Conservation (phyloP, 2,329 filamentous ascomycete species). For the Calycina herbarum region DNA sequence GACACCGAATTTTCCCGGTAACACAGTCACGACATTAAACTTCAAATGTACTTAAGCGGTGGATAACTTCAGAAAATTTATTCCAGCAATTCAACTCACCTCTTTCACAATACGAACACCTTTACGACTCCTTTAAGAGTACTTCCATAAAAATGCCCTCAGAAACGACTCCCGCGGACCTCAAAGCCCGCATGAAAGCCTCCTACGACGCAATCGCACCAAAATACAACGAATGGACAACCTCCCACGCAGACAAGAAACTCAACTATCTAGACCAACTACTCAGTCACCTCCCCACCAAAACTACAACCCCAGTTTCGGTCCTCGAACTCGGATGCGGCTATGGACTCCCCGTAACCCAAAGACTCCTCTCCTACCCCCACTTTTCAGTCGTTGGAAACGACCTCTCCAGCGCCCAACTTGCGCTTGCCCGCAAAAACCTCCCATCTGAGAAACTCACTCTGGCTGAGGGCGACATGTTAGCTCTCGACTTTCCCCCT, state of each 20-base stretch:
- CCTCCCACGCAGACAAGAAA: background rate
- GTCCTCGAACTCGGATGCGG: background rate
- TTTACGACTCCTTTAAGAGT: too few relatives aligned
- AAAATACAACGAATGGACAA: constrained; percentile 1
- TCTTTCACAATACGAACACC: too few relatives aligned
- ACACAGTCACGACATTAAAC: too few relatives aligned
- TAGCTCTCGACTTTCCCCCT: background rate
- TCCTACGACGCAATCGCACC: background rate
- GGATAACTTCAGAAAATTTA: too few relatives aligned
- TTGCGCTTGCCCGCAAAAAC: background rate
- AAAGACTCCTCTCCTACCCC: background rate
- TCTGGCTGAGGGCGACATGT: background rate
- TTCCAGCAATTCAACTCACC: too few relatives aligned
- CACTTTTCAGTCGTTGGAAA: background rate
- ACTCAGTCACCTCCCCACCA: background rate
- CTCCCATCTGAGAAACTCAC: background rate
- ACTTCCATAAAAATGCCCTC: background rate
- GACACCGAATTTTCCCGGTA: too few relatives aligned
- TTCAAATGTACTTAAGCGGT: too few relatives aligned
- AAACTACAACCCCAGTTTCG: background rate
- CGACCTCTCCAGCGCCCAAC: background rate
- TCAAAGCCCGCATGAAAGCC: background rate
- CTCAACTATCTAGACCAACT: background rate
- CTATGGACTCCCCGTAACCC: background rate
- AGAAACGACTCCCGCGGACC: background rate